Percentiles rank a stretch among this genome's conserved stretches.
phyloP scores from a whole-genome alignment of 1,284 basidiomycete species.

The Inonotus hispidus region DNA sequence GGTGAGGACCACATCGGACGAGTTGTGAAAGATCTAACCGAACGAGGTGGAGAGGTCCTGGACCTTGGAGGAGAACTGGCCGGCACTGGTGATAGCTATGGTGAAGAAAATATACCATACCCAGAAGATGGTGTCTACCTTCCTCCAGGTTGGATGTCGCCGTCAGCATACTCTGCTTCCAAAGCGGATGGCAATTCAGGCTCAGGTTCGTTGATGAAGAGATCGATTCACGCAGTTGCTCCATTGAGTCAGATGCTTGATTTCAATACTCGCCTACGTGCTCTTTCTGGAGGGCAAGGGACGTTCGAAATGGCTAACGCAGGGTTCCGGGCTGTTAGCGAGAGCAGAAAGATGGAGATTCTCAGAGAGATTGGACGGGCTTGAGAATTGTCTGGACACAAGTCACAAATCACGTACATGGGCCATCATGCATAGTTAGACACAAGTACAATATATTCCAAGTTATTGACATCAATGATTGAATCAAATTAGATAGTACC shows the following conservation, averaged over 20 bases:
- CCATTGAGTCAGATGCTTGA: conserved; percentile 78
- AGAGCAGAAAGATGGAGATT: conserved; percentile 59
- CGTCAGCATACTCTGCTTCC: conserved; percentile 45
- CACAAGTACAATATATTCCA: too few species aligned
- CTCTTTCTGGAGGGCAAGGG: conserved; percentile 79
- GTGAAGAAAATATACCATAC: conserved; percentile 45
- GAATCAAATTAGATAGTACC: conserved; percentile 32
- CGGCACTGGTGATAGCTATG: conserved; percentile 28
- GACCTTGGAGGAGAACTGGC: conserved; percentile 49
- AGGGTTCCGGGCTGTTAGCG: conserved; percentile 65
- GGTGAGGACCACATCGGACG: conserved; percentile 63
- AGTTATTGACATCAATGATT: too few species aligned
- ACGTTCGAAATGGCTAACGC: conserved; percentile 73
- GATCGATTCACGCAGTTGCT: conserved; percentile 62
- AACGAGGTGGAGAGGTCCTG: conserved; percentile 66
- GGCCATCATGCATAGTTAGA: background rate
- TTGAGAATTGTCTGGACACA: conserved; percentile 28
- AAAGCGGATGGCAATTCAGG: conserved; percentile 21
- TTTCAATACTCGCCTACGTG: conserved; percentile 72
- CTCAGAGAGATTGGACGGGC: conserved; percentile 70
- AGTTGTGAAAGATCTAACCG: conserved; percentile 71
- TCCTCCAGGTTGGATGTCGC: conserved; percentile 67
- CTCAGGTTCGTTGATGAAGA: conserved; percentile 39
- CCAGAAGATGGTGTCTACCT: conserved; percentile 61
- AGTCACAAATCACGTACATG: conserved; percentile 11